These are phyloP conservation scores for Salix purpurea DNA, from an alignment of 345 rosid genomes.

Conservation along the genomic window DNA sequence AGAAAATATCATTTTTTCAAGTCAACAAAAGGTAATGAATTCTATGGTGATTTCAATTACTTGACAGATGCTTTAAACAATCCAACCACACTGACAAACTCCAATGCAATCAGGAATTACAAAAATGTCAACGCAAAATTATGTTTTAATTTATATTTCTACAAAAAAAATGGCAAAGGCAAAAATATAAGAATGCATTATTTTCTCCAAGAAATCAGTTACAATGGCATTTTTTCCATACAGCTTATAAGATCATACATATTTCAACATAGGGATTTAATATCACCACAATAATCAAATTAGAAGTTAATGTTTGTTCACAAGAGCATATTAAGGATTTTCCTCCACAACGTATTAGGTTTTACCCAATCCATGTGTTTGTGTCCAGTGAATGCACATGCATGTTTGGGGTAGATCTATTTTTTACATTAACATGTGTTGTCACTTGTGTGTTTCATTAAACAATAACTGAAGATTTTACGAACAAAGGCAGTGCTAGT, in stretches of 20 bases:
- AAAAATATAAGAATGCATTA: background rate
- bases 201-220: background rate
- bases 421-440: background rate
- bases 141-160: background rate
- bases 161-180: background rate
- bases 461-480: background rate
- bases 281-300: background rate
- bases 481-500: background rate
- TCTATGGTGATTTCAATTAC: background rate
- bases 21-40: background rate
- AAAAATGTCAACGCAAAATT: background rate
- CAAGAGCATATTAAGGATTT: background rate
- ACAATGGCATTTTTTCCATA: background rate
- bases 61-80: background rate
- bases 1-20: conserved; percentile 6
- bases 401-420: background rate
- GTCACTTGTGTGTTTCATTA: background rate
- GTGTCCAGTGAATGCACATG: background rate
- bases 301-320: background rate
- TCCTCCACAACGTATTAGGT: background rate
- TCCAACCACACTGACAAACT: background rate
- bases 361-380: background rate
- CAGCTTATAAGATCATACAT: background rate
- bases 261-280: background rate
- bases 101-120: background rate